These are phyloP conservation scores for Metarhizium rileyi DNA, from an alignment of 2,329 filamentous ascomycete species.

Conservation along the genomic window DNA sequence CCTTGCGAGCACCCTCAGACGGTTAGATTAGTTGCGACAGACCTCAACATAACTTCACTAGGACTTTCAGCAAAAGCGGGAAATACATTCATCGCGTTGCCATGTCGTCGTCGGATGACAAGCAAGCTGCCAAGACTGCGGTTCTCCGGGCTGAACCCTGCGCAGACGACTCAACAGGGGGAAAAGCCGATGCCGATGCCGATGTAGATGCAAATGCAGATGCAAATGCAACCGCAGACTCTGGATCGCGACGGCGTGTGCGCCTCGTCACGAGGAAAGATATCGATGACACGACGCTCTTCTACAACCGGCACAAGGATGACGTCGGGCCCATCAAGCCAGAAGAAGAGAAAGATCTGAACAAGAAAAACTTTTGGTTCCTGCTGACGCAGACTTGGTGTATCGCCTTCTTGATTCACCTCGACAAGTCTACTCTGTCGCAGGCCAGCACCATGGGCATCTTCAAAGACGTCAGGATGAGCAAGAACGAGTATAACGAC, in stretches of 20 bases:
- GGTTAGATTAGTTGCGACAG: no score
- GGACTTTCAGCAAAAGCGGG: background rate
- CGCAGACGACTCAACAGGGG: background rate
- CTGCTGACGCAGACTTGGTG: conserved; percentile 15
- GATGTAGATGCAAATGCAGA: no score
- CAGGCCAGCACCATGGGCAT: conserved; percentile 16
- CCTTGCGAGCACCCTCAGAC: no score
- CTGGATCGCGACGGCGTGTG: background rate
- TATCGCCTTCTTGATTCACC: conserved; percentile 16
- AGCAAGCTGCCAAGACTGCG: background rate
- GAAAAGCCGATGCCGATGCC: accelerated
- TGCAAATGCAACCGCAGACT: background rate
- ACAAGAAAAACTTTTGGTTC: conserved; percentile 16
- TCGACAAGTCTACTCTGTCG: conserved; percentile 16
- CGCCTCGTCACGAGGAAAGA: conserved; percentile 10
- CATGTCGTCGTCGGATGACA: background rate
- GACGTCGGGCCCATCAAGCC: conserved; percentile 7
- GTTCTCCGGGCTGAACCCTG: background rate
- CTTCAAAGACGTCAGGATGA: conserved; percentile 15
- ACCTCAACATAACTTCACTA: no score
- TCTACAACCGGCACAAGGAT: conserved; percentile 15
- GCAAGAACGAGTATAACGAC: conserved; percentile 14
- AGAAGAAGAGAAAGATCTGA: conserved; percentile 6
- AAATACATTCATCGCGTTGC: background rate
- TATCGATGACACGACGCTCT: conserved; percentile 15